These are phyloP conservation scores for Clitopilus passeckerianus DNA, from an alignment of 768 basidiomycete species.

Conservation along the genomic window DNA sequence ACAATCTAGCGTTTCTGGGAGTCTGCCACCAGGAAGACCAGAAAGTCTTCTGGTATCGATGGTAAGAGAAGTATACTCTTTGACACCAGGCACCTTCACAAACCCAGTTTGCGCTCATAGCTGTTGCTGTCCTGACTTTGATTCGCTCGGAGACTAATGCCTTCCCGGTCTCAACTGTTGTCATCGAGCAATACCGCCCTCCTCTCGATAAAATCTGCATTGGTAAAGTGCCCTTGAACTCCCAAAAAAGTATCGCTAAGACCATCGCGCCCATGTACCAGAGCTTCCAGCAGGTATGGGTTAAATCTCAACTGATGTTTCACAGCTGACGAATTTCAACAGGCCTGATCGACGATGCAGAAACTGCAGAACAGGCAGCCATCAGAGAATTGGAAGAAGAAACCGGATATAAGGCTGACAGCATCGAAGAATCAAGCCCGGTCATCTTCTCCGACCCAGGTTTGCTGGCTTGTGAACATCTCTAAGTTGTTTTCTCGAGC, in stretches of 20 bases:
- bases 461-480: constrained; percentile 24
- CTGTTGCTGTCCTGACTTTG: constrained; percentile 80
- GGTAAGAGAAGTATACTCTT: constrained; percentile 36
- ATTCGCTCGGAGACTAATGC: constrained; percentile 68
- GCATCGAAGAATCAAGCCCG: constrained; percentile 59
- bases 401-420: constrained; percentile 75
- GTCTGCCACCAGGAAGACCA: constrained; percentile 77
- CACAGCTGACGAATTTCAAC: not conserved
- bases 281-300: constrained; percentile 33
- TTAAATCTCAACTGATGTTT: not conserved
- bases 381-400: constrained; percentile 91
- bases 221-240: constrained; percentile 35
- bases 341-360: constrained; percentile 85
- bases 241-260: not conserved
- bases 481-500: not conserved
- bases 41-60: constrained; percentile 74
- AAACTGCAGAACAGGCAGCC: constrained; percentile 76
- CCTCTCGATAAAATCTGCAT: constrained; percentile 75
- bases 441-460: constrained; percentile 70
- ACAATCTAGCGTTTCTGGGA: constrained; percentile 78
- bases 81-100: not conserved
- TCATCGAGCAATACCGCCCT: constrained; percentile 92
- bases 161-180: constrained; percentile 72
- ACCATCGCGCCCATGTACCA: constrained; percentile 7
- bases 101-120: constrained; percentile 19